Evolutionary conservation across 768 basidiomycete genomes (phyloP).

Genomic region (Mycena albidolilacea): DNA sequence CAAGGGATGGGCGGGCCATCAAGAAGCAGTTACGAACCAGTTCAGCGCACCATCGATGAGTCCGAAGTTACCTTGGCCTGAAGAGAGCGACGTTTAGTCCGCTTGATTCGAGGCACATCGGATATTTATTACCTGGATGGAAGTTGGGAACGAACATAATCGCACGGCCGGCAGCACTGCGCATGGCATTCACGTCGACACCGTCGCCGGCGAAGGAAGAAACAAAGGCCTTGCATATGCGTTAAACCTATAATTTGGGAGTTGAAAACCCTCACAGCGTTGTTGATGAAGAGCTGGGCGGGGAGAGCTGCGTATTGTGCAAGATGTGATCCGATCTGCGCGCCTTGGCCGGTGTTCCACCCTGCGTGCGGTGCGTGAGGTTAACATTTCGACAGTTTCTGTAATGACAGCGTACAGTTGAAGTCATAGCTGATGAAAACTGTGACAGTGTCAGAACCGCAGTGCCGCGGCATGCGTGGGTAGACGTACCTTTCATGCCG

Average conservation of each 20-base stretch:
- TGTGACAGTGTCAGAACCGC: conserved; percentile 10
- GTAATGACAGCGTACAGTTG: conserved; percentile 19
- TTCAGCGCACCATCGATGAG: conserved; percentile 38
- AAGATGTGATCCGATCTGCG: conserved; percentile 51
- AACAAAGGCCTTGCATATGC: conserved; percentile 45
- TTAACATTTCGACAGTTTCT: background rate
- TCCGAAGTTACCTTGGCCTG: conserved; percentile 31
- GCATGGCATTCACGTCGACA: conserved; percentile 36
- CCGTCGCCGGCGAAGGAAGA: conserved; percentile 63
- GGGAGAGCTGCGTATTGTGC: conserved; percentile 54
- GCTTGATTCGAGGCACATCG: too few species aligned
- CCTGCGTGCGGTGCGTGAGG: conserved; percentile 8
- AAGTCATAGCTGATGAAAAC: conserved; percentile 42
- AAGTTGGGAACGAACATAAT: conserved; percentile 40
- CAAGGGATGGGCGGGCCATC: too few species aligned
- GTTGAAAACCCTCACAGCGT: conserved; percentile 41
- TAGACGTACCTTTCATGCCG: conserved; percentile 49
- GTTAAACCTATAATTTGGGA: background rate
- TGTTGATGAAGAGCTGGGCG: conserved; percentile 54
- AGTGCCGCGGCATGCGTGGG: background rate
- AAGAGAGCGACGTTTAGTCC: background rate
- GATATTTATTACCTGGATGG: conserved; percentile 24
- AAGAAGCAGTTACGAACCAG: conserved; percentile 15
- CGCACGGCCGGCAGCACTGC: conserved; percentile 23
- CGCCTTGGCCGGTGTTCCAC: conserved; percentile 44